Evolutionary conservation across 306 rosid species (phyloP).

Genomic region (Lupinus albus): DNA sequence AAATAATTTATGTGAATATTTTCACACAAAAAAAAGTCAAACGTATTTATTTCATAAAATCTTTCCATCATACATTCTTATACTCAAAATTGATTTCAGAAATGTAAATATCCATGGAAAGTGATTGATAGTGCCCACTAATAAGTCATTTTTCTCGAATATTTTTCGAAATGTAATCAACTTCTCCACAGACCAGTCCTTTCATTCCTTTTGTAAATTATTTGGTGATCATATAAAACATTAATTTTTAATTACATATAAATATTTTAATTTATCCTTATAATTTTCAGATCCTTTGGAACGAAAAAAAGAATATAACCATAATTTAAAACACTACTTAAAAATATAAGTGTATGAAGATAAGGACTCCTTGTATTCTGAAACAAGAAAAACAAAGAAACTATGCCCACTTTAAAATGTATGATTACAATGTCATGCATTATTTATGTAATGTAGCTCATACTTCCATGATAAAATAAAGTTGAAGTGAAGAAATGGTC

Average conservation of each 20-base stretch:
- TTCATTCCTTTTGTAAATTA: not conserved
- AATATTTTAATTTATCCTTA: no score
- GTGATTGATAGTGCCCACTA: not conserved
- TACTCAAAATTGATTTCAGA: not conserved
- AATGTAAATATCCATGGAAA: slow-evolving; percentile 19
- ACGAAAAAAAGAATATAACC: no score
- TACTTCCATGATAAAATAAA: slow-evolving; percentile 1
- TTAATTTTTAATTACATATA: not conserved
- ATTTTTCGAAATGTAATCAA: not conserved
- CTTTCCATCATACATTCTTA: not conserved
- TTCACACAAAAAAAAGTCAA: not conserved
- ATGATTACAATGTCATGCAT: not conserved
- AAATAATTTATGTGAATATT: not conserved
- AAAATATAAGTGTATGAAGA: no score
- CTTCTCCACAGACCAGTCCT: not conserved
- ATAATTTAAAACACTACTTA: no score
- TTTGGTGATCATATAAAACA: not conserved
- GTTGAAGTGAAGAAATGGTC: not conserved
- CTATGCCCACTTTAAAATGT: not conserved
- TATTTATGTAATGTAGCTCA: not conserved
- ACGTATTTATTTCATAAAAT: not conserved
- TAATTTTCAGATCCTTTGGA: no score
- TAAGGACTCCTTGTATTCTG: not conserved
- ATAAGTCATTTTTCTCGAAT: not conserved
- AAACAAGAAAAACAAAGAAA: slow-evolving; percentile 14